phyloP scores from a whole-genome alignment of 306 rosid genomes.

The Quercus gilva region DNA sequence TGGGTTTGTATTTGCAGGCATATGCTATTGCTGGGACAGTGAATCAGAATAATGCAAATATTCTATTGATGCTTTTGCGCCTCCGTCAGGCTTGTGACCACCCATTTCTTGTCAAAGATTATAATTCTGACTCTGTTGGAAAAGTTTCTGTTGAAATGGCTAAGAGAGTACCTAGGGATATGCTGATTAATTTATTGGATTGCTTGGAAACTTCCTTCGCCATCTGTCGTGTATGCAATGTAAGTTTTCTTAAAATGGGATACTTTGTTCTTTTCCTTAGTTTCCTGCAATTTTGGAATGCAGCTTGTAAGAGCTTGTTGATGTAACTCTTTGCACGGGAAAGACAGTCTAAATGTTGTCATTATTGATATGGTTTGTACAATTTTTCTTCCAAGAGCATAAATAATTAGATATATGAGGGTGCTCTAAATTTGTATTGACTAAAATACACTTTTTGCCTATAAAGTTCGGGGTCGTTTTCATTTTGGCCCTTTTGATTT shows the following conservation, averaged over 20 bases:
- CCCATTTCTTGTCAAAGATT: constrained; percentile 84
- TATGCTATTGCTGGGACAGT: constrained; percentile 99
- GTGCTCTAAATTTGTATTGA: not conserved
- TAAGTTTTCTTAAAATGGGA: constrained; percentile 46
- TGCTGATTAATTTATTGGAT: constrained; percentile 57
- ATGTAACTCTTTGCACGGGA: constrained; percentile 1
- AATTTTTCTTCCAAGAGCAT: not conserved
- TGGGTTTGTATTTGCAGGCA: constrained; percentile 50
- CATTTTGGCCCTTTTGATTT: too few species aligned
- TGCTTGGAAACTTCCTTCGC: constrained; percentile 63
- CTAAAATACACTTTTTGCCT: too few species aligned
- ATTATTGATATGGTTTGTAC: constrained; percentile 22
- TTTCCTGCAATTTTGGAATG: constrained; percentile 7
- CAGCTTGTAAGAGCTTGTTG: constrained; percentile 6
- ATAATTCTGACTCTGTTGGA: constrained; percentile 60
- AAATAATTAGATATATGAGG: not conserved
- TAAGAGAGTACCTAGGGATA: constrained; percentile 60
- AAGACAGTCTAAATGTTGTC: not conserved
- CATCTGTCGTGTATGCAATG: constrained; percentile 68
- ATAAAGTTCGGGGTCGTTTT: too few species aligned
- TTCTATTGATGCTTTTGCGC: constrained; percentile 89
- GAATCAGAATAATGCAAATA: constrained; percentile 94
- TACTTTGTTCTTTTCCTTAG: not conserved
- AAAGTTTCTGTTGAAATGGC: constrained; percentile 75
- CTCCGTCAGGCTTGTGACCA: constrained; percentile 99